phyloP scores from a whole-genome alignment of 2,329 filamentous ascomycete genomes.

The Fusarium torreyae region DNA sequence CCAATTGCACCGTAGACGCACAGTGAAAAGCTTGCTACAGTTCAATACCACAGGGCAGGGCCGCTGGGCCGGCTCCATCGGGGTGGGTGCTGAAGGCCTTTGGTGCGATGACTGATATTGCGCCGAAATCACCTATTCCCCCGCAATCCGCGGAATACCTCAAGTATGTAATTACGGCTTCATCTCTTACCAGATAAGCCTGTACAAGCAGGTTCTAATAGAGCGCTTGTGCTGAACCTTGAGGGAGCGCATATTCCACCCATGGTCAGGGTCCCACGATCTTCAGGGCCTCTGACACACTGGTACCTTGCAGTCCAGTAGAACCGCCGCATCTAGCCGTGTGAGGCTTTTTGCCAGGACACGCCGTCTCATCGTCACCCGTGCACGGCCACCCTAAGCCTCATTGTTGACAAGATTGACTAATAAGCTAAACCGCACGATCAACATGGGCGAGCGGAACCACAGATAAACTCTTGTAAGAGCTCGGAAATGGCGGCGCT shows the following conservation, averaged over 20 bases:
- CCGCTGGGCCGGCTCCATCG: conserved; percentile 17
- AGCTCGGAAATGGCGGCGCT: conserved; percentile 44
- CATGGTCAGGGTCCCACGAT: conserved; percentile 11
- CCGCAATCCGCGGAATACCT: conserved; percentile 23
- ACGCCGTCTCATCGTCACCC: conserved; percentile 14
- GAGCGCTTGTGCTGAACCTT: conserved; percentile 13
- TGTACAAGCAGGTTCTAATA: conserved; percentile 29
- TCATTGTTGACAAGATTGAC: conserved; percentile 25
- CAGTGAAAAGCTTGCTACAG: conserved; percentile 24
- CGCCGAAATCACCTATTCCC: conserved; percentile 43
- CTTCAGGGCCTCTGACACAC: conserved; percentile 16
- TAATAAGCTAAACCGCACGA: conserved; percentile 1
- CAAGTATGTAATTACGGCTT: conserved; percentile 9
- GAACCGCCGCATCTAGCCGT: conserved; percentile 42
- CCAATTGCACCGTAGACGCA: not conserved
- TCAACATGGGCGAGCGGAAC: conserved; percentile 9
- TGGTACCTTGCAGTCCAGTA: conserved; percentile 34
- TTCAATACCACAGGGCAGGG: conserved; percentile 12
- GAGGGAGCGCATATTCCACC: conserved; percentile 11
- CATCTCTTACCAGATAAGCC: conserved; percentile 19
- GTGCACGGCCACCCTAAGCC: conserved; percentile 41
- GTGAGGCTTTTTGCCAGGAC: conserved; percentile 28
- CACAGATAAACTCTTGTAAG: conserved; percentile 17
- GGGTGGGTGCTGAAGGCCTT: conserved; percentile 41
- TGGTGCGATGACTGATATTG: conserved; percentile 46